Base-by-base conservation (phyloP, 1,139 yeast species). In the Saccharomyces hybrid region DNA sequence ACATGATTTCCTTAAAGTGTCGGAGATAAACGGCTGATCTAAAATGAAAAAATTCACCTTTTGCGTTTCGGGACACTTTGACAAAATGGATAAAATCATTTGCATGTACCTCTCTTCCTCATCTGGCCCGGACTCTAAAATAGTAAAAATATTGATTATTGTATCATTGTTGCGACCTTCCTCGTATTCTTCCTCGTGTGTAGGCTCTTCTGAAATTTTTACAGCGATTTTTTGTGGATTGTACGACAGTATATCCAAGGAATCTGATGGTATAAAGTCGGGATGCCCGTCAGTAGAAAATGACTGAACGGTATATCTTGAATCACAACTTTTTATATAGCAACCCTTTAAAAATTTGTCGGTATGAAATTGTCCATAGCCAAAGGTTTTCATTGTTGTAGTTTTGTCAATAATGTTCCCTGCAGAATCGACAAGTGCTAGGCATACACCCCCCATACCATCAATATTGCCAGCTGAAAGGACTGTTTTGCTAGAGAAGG, bases 11-110 rank as follows among this genome's bases (percentile, higher is more conserved):
- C 80, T 83, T 65, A 90, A 84, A 4, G 81, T 74, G 1, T 90
- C 83, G 1, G 96, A 85, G 69, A 88, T 72, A 64, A 78, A 87
- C 4, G 63, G 57, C 66, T 88, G 85, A 59, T 88, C 95, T 59
- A 91, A 77, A 7, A 91, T 73, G 98, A 98, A 93, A 65, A 93
- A 88, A 65, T 86, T 89, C 31, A 89, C 84, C 4, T 81, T 76
- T 20, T 48, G 34, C 5, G 38, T 49, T 53, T 79, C 79, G 0
- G 76, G 67, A 0, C 93, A 81, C 59, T 84, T 82, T 32, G 76
- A 72, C 75, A 80, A 78, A 0, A 89, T 90, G 3, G 95, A 84
- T 0, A 83, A 80, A 51, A 88, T 83, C 96, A 91, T 90, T 25
- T 85, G 85, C 32, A 84, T 76, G 55, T 86, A 68, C 48, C 86